Base-by-base conservation (phyloP, 2,329 filamentous ascomycete species). In the Aspergillus fumigatiaffinis region DNA sequence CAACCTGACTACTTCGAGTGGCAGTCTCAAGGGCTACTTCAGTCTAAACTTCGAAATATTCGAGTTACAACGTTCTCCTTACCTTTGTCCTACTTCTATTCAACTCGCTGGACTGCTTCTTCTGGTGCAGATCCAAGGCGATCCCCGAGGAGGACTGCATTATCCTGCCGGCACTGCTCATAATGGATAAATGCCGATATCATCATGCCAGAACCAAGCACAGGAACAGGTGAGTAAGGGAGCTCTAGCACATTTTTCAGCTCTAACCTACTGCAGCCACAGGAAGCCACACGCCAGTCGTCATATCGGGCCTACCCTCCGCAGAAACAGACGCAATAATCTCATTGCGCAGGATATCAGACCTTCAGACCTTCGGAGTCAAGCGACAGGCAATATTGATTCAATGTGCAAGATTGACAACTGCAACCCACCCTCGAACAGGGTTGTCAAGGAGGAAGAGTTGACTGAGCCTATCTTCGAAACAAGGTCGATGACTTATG, bases 311-410 rank as follows among this genome's bases (percentile, higher is more conserved):
- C 8, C 21, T 28, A 20, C 8, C 47, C 25, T 2, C 42, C 2
- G 2, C 38, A 4, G 44, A 53, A 29, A 53, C 55, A 32, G 64
- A 66, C 10, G 64, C 67, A 0, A 71, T 74, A 61, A 12, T 29
- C 9, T 29, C 12, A 6, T 35, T 35, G 4, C 29, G 4, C 29
- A 35, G 4, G 10, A 12, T 29, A 29, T 35, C 32, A 38, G 32
- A 17, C 32, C 14, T 17, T 32, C 29, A 32, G 29, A 32, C 29
- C 29, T 32, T 35, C 32, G 17, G 32, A 35, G 2, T n/a, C 32
- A 38, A 38, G 5, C 14, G 2, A 7, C 32, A 38, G 32, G 14
- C 32, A 6, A 17, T 3, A 38, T 17, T 3, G 5, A 17, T 17
- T 17, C 32, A 38, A 17, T 3, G 32, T 7, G 32, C 23, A 23